Percentiles rank a stretch among this genome's conserved stretches.
These are phyloP conservation scores for Sarocladium oryzae DNA, from an alignment of 2,329 filamentous ascomycete species.

Conservation along the genomic window DNA sequence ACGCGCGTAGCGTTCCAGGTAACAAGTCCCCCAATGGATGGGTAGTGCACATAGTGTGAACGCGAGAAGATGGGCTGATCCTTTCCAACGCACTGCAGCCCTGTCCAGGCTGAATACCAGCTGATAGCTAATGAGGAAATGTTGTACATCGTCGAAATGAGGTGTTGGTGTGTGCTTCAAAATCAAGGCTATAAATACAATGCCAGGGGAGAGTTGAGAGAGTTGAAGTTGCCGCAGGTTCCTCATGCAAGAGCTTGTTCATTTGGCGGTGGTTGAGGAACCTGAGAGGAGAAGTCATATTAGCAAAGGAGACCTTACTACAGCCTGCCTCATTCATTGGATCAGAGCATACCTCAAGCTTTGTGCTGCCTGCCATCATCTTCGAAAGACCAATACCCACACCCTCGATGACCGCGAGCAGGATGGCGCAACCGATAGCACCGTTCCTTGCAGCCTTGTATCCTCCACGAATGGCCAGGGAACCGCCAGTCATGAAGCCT, in stretches of 20 bases:
- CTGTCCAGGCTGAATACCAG: neutral
- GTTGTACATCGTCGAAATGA: constrained; percentile 10
- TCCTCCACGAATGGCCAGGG: constrained; percentile 85
- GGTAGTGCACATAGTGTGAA: neutral
- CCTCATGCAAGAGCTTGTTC: constrained; percentile 7
- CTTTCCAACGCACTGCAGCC: constrained; percentile 4
- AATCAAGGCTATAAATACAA: constrained; percentile 11
- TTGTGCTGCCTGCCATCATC: constrained; percentile 86
- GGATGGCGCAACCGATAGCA: constrained; percentile 89
- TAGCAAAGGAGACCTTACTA: neutral
- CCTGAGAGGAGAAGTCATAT: neutral
- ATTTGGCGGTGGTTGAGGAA: constrained; percentile 5
- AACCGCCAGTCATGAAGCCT: constrained; percentile 92
- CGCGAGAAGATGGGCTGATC: neutral
- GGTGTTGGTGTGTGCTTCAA: constrained; percentile 8
- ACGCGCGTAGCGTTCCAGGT: neutral
- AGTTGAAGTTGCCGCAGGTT: neutral
- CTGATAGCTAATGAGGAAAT: neutral
- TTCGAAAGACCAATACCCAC: constrained; percentile 93
- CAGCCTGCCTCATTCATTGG: no score
- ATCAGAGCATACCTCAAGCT: constrained; percentile 56
- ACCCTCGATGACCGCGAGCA: constrained; percentile 93
- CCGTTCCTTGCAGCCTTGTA: constrained; percentile 89
- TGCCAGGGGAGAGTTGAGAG: constrained; percentile 8
- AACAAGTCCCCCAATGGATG: neutral